phyloP scores from a whole-genome alignment of 352 stramenopile genomes.

The Phytophthora hibernalis region DNA sequence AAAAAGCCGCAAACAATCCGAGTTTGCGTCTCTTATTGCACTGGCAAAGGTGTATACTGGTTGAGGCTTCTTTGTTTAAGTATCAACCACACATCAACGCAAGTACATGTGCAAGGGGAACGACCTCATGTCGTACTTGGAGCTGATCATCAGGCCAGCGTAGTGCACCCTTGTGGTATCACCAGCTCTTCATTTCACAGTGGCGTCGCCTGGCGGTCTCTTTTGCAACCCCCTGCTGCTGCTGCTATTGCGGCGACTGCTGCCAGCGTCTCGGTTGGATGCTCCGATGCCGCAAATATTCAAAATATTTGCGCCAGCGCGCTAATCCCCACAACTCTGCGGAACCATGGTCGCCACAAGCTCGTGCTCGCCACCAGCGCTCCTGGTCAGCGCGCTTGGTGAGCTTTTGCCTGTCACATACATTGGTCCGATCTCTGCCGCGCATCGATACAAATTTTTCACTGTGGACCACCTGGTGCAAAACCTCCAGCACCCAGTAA shows the following conservation, averaged over 20 bases:
- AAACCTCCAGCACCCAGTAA: background rate
- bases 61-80: too few species aligned
- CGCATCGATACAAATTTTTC: constrained; percentile 9
- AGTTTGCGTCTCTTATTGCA: too few species aligned
- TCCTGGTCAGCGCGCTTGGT: background rate
- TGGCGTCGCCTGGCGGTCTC: too few species aligned
- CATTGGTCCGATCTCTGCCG: constrained; percentile 20
- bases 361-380: background rate
- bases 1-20: too few species aligned
- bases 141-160: too few species aligned
- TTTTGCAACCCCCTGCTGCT: background rate
- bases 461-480: background rate
- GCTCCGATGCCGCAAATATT: constrained; percentile 18
- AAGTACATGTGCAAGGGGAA: too few species aligned
- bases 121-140: too few species aligned
- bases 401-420: constrained; percentile 19
- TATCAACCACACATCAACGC: too few species aligned
- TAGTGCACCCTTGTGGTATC: too few species aligned
- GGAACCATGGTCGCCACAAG: background rate
- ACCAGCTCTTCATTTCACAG: too few species aligned
- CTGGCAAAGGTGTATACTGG: too few species aligned
- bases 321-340: background rate
- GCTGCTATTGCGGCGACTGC: background rate
- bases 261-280: background rate
- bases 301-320: background rate